These are phyloP conservation scores for Talaromyces sp. DNA, from an alignment of 2,329 filamentous ascomycete species.

Conservation along the genomic window DNA sequence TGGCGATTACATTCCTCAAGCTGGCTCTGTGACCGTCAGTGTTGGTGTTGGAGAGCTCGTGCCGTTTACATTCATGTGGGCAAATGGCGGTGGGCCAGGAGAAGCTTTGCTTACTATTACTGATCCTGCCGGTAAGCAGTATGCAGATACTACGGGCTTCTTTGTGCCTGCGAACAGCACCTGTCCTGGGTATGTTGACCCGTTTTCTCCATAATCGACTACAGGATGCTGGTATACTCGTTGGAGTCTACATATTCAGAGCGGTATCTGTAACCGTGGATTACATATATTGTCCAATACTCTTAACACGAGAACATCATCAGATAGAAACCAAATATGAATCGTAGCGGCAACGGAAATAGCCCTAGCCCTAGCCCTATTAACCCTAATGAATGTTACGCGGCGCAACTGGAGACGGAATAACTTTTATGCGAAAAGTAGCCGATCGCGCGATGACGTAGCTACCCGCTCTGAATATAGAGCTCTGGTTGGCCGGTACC, in stretches of 20 bases:
- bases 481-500: not conserved
- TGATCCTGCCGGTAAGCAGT: not conserved
- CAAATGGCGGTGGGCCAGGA: constrained; percentile 3
- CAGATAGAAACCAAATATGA: not conserved
- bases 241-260: not conserved
- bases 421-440: not conserved
- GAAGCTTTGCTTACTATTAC: constrained; percentile 2
- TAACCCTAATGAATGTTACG: not conserved
- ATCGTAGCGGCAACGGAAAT: not conserved
- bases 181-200: constrained; percentile 10
- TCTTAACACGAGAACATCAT: not conserved
- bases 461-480: not conserved
- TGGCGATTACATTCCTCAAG: not conserved
- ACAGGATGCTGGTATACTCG: not conserved
- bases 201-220: constrained; percentile 11
- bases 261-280: not conserved
- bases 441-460: not conserved
- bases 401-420: not conserved
- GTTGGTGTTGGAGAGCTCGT: constrained; percentile 7
- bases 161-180: constrained; percentile 16
- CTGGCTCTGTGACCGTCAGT: not conserved
- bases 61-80: constrained; percentile 13
- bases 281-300: not conserved
- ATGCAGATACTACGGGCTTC: constrained; percentile 9
- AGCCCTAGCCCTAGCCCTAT: not conserved